These are phyloP conservation scores for Schoenoplectus tabernaemontani DNA, from an alignment of 202 grass and related monocot species.

Conservation along the genomic window DNA sequence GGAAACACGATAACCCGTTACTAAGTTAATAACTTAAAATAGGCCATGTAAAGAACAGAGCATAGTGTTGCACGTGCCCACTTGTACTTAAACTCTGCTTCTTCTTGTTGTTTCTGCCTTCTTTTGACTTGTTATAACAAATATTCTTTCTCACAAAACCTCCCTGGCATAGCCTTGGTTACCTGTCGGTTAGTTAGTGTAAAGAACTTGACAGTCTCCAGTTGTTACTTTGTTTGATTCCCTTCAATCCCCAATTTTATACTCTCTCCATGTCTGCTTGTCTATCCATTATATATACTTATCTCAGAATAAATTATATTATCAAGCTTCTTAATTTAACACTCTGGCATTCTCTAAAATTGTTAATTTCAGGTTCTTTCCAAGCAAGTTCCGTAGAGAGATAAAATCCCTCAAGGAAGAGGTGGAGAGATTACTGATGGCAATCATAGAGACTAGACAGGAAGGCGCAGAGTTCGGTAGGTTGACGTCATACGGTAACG, in stretches of 20 bases:
- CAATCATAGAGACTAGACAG: constrained; percentile 53
- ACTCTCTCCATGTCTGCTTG: not conserved
- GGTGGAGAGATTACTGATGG: constrained; percentile 54
- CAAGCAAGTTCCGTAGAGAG: constrained; percentile 76
- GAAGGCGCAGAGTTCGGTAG: constrained; percentile 70
- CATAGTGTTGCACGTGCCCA: not conserved
- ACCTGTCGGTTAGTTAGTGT: constrained; percentile 30
- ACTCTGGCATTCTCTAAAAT: not conserved
- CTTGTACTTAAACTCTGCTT: constrained; percentile 1
- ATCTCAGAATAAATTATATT: not conserved
- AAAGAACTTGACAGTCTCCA: constrained; percentile 23
- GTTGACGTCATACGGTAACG: constrained; percentile 46
- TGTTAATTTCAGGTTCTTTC: constrained; percentile 48
- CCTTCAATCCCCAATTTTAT: constrained; percentile 11
- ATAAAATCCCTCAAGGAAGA: constrained; percentile 58
- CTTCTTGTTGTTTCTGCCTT: constrained; percentile 1
- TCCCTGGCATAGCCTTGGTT: constrained; percentile 18
- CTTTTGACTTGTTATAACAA: constrained; percentile 14
- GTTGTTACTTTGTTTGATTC: constrained; percentile 29
- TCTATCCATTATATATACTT: not conserved
- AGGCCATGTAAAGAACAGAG: not conserved
- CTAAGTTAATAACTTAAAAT: not conserved
- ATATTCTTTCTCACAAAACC: constrained; percentile 12
- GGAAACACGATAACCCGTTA: not conserved
- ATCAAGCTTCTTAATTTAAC: not conserved